A percentile compares a stretch with the other conserved stretches of the same genome.
Conservation (phyloP, 2,329 filamentous ascomycete species). For the Diaporthe nobilis region DNA sequence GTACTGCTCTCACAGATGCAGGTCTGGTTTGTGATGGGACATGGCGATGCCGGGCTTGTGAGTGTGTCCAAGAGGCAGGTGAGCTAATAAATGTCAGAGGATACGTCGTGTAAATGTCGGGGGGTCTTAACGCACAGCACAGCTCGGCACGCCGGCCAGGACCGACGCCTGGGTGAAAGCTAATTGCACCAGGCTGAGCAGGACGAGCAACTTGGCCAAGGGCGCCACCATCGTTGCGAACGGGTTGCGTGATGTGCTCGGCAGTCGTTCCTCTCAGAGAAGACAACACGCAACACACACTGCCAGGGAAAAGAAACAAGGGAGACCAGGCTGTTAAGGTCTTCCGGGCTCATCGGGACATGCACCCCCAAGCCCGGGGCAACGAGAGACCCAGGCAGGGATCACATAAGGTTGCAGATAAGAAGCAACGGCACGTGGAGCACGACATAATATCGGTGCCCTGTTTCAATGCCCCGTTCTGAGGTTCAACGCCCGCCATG, state of each 20-base stretch:
- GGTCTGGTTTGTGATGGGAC: constrained; percentile 35
- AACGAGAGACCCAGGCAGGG: not conserved
- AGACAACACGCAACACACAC: constrained; percentile 2
- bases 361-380: constrained; percentile 1
- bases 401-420: constrained; percentile 15
- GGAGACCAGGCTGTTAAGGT: constrained; percentile 11
- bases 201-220: constrained; percentile 21
- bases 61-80: constrained; percentile 16
- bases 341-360: not conserved
- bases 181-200: constrained; percentile 21
- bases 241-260: constrained; percentile 3
- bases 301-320: constrained; percentile 1
- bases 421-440: constrained; percentile 17
- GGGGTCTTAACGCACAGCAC: not conserved
- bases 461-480: constrained; percentile 19
- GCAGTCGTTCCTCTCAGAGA: constrained; percentile 2
- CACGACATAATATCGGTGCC: constrained; percentile 19
- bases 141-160: constrained; percentile 15
- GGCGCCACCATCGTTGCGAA: constrained; percentile 10
- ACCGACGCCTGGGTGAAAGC: constrained; percentile 20
- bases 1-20: constrained; percentile 31
- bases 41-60: constrained; percentile 18
- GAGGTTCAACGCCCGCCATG: constrained; percentile 4
- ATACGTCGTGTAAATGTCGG: not conserved
- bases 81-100: not conserved